These are phyloP conservation scores for Urtica urens DNA, from an alignment of 306 rosid genomes.

Conservation along the genomic window DNA sequence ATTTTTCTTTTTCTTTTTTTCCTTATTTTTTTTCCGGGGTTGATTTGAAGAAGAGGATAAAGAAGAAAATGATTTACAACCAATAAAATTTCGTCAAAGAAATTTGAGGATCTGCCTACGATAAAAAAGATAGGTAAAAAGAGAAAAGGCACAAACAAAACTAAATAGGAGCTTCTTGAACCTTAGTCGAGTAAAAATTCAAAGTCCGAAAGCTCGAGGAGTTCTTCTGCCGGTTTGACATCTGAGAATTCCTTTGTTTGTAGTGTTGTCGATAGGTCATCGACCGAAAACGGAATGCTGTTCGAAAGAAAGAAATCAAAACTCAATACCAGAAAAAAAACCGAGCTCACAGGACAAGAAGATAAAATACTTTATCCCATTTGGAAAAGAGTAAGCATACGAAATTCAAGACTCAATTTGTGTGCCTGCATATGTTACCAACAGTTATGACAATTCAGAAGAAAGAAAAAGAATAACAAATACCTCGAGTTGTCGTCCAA, in stretches of 20 bases:
- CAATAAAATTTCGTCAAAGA: conserved; percentile 31
- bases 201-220: conserved; percentile 82
- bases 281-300: conserved; percentile 98
- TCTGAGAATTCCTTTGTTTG: conserved; percentile 84
- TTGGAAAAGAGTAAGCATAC: neutral
- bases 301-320: conserved; percentile 1
- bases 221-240: conserved; percentile 72
- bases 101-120: conserved; percentile 28
- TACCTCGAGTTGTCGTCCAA: conserved; percentile 97
- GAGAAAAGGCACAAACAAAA: conserved; percentile 15
- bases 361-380: neutral
- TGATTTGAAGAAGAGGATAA: too few relatives aligned
- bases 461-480: conserved; percentile 6
- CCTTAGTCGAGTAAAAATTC: conserved; percentile 81
- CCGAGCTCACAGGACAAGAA: neutral
- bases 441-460: neutral
- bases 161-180: conserved; percentile 27
- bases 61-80: conserved; percentile 46
- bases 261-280: conserved; percentile 76
- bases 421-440: neutral
- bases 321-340: too few relatives aligned
- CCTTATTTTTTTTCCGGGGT: neutral
- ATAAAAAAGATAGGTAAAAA: conserved; percentile 19
- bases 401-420: neutral
- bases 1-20: neutral